Evolutionary conservation across 352 stramenopile genomes (phyloP), one percentile per base, ranked within the genome.

Genomic region (Globisporangium middletonii): DNA sequence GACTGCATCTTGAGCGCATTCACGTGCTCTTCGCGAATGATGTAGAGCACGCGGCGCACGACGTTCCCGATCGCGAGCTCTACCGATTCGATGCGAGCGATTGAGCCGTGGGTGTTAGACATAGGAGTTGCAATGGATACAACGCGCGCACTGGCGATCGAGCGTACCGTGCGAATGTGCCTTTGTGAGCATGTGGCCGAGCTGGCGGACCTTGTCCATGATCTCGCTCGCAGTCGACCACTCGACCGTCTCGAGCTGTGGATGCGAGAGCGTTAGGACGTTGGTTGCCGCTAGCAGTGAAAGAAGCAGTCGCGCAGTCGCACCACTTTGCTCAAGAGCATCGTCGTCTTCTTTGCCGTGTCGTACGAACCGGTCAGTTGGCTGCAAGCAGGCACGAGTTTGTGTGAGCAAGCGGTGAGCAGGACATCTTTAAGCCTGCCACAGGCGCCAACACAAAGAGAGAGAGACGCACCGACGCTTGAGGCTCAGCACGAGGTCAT

Each of bases 11-110:
- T 95, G 26, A 88, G 62, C 15, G 79, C 83, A 57, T 84, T 90
- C 43, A 77, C 70, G 49, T 94, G 75, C 67, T 95, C 88, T 60
- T 96, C 87, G 15, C 88, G 84, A 56, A 96, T 92, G 59, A 95
- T 85, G 67, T 89, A 93, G 30, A 96, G 76, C 57, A 96, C 86
- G 41, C 86, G 83, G 48, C 87, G 83, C 62, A 95, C 84, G 26
- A 96, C 87, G 67, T 96, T 96, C 33, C 85, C 86, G 52, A 96
- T 94, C 2, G 83, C 77, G 19, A 96, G 67, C 55, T 96, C 88
- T 83, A 30, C 18, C 51, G n/a, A 55, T 9, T 9, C 12, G 33
- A 38, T 11, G 7, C 33, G 7, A 12, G 33, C 12, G 18, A 37
- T 15, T 1, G 30, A 37, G 38, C 19, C 47, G 64, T 18, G 19